phyloP scores from a whole-genome alignment of 306 rosid species.

The Medicago lupulina region DNA sequence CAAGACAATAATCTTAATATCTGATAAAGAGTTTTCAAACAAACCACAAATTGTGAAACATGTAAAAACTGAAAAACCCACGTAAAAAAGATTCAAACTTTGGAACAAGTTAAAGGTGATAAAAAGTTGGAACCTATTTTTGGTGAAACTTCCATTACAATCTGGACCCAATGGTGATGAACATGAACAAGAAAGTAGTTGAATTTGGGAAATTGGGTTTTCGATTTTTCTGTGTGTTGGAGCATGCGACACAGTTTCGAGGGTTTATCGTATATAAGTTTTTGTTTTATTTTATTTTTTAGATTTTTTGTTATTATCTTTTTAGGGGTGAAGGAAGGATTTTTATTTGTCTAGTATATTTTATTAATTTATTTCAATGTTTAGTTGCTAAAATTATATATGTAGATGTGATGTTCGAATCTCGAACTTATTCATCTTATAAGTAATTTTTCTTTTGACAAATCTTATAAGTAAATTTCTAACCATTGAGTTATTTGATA shows the following conservation, averaged over 20 bases:
- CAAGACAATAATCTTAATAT: neutral
- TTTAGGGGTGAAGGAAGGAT: too few relatives aligned
- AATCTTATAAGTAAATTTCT: too few relatives aligned
- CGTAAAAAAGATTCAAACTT: neutral
- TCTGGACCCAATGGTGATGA: neutral
- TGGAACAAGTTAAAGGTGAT: slow-evolving; percentile 10
- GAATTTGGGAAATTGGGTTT: slow-evolving; percentile 24
- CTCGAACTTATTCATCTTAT: too few relatives aligned
- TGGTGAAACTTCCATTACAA: neutral
- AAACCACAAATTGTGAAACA: neutral
- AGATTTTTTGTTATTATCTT: too few relatives aligned
- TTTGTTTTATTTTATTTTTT: too few relatives aligned
- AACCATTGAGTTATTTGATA: too few relatives aligned
- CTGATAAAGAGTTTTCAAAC: slow-evolving; percentile 23
- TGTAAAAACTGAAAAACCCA: neutral
- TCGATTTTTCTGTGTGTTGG: neutral
- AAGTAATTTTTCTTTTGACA: too few relatives aligned
- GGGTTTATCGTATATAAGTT: too few relatives aligned
- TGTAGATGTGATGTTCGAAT: too few relatives aligned
- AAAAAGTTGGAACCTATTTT: slow-evolving; percentile 21
- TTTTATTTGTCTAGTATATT: too few relatives aligned
- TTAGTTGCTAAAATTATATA: too few relatives aligned
- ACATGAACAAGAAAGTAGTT: slow-evolving; percentile 1
- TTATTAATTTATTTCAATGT: too few relatives aligned
- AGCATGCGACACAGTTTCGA: neutral